A percentile compares a stretch with the other conserved stretches of the same genome.
Conservation (phyloP, 495 filamentous ascomycete species). For the Wilcoxina mikolae region DNA sequence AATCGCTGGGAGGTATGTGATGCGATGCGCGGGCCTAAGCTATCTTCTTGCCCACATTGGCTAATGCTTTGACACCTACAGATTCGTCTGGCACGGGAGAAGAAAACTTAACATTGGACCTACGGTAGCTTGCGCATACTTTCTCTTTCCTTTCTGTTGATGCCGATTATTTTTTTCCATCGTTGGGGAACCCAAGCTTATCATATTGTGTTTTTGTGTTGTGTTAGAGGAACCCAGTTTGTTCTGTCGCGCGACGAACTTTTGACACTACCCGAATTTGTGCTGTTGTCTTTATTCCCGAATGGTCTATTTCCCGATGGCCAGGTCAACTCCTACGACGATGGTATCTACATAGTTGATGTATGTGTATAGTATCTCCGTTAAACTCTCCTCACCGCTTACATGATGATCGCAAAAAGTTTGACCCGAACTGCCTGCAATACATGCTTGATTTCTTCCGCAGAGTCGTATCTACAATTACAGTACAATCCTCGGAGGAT, state of each 20-base stretch:
- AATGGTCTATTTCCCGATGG: slow-evolving; percentile 96
- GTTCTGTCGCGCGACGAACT: slow-evolving; percentile 87
- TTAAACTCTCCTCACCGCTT: not conserved
- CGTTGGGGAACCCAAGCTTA: slow-evolving; percentile 9
- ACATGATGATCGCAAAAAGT: slow-evolving; percentile 44
- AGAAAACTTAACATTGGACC: slow-evolving; percentile 88
- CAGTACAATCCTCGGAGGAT: slow-evolving; percentile 39
- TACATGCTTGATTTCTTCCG: slow-evolving; percentile 99
- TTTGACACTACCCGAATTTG: slow-evolving; percentile 89
- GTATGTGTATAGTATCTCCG: slow-evolving; percentile 44
- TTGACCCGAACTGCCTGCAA: slow-evolving; percentile 86
- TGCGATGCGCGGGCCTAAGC: not conserved
- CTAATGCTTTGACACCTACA: not conserved
- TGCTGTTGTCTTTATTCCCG: slow-evolving; percentile 94
- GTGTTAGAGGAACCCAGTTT: slow-evolving; percentile 69
- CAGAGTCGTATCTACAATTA: slow-evolving; percentile 80
- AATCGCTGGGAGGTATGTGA: slow-evolving; percentile 65
- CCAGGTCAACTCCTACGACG: slow-evolving; percentile 77
- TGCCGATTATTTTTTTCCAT: not conserved
- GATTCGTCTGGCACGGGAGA: slow-evolving; percentile 44
- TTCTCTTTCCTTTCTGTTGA: not conserved
- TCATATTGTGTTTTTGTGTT: slow-evolving; percentile 4
- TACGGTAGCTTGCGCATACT: slow-evolving; percentile 48
- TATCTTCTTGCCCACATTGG: not conserved
- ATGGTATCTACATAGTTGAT: slow-evolving; percentile 94